Base-by-base conservation (phyloP, 805 yeast species). In the Lipomyces chichibuensis region DNA sequence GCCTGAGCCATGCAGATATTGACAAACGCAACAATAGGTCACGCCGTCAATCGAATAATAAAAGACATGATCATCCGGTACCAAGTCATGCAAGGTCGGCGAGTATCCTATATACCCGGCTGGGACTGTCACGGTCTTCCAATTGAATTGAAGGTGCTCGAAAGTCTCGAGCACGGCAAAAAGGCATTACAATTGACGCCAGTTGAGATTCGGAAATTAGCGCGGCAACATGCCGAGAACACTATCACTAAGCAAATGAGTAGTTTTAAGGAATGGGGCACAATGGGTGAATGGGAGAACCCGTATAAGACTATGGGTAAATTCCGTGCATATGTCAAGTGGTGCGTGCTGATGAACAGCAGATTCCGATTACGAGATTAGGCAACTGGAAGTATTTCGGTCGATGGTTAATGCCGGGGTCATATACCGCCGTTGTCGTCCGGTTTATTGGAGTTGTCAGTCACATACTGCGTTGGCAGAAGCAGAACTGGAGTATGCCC, bases 51-150 rank as follows among this genome's bases (percentile, higher is more conserved):
- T 80, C 94, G 95, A 75, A 84, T 92, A 25, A 77, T 92, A 64
- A 95, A 95, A 77, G 99, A 95, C 77, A 87, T 95, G 57, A 85
- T 94, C 57, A 85, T 86, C 69, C 81, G 99, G 61, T 88, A 80
- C 72, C 87, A 91, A 74, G 79, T 93, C 32, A 76, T 88, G 25
- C 77, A 81, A 51, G 90, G 92, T 17, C 83, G 86, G 67, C 82
- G 83, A 59, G 86, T 95, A 2, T 82, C 84, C 62, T 95, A 91
- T 74, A 83, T 83, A 54, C 97, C 98, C 0, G 99, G 99, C 0
- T 95, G 99, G 98, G 99, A 95, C 77, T 95, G 99, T 75, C 99
- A 95, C 79, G 99, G 99, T 0, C 80, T 95, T 51, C 99, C 99
- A 0, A 95, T 95, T 69, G 99, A 95, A 77, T 81, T 91, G 75